These are phyloP conservation scores for Talaromyces sp. DNA, from an alignment of 2,329 filamentous ascomycete genomes.

Conservation along the genomic window DNA sequence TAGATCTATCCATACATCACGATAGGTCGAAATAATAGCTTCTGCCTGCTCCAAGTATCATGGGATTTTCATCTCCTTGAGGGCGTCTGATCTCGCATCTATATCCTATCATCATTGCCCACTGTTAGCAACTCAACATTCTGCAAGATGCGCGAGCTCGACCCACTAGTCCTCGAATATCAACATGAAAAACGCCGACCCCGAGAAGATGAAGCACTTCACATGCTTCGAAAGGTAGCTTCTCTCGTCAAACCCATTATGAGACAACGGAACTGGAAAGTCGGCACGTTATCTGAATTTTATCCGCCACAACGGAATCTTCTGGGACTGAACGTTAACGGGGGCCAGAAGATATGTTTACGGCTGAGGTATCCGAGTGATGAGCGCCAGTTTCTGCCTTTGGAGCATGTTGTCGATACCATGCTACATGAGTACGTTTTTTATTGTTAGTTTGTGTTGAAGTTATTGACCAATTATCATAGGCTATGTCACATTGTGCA, in stretches of 20 bases:
- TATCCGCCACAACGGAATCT: conserved; percentile 69
- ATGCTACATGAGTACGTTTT: conserved; percentile 73
- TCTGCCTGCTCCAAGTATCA: neutral
- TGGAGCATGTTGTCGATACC: conserved; percentile 79
- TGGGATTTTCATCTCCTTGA: neutral
- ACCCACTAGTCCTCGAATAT: conserved; percentile 48
- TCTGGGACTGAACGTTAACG: conserved; percentile 74
- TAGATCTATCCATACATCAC: conserved; percentile 11
- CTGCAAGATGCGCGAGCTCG: conserved; percentile 39
- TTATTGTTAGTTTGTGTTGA: neutral
- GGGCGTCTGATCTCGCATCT: neutral
- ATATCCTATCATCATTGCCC: neutral
- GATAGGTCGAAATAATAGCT: neutral
- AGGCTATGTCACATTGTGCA: conserved; percentile 76
- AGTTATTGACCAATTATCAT: neutral
- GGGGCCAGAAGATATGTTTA: conserved; percentile 72
- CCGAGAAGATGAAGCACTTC: conserved; percentile 48
- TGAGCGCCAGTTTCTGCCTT: conserved; percentile 67
- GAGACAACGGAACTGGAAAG: conserved; percentile 76
- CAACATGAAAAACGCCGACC: conserved; percentile 49
- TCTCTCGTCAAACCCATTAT: conserved; percentile 93
- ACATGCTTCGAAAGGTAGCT: conserved; percentile 70
- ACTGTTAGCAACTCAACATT: neutral
- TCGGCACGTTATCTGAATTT: conserved; percentile 77
- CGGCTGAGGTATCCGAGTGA: conserved; percentile 73